Evolutionary conservation across 2,329 filamentous ascomycete species (phyloP), one percentile per base, ranked within the genome.

Genomic region (Cercospora janseana): DNA sequence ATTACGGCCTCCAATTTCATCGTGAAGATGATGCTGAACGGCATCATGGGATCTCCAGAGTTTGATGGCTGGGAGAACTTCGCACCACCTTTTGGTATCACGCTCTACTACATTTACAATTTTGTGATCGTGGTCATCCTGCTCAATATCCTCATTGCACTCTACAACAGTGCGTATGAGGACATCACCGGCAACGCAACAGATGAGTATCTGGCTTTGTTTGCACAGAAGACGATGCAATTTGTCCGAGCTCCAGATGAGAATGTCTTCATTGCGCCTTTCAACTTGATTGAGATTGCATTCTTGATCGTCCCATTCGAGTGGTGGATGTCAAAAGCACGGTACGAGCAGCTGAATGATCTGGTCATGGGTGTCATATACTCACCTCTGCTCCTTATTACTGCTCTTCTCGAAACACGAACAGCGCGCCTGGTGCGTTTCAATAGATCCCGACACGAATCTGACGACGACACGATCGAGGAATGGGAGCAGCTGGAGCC

Each of bases 201-300:
- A 58, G 93, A 98, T 69, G 93, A 98, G 69, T 98, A 90, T 70
- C 84, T 98, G 67, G 92, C 90, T 0, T 80, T 97, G 3, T 96
- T 95, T 70, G 80, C 88, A 0, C 87, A 94, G 60, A 95, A 95
- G 71, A 96, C 93, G 0, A 88, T 97, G 79, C 90, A 95, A 63
- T 98, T 96, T 63, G 88, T 97, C 13, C 88, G 93, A 41, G 93
- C 93, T 0, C 93, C 93, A 0, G 93, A 98, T 62, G 93, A 98
- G 69, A 98, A 98, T 61, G 93, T 98, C 48, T 98, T 93, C 71
- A 95, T 98, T 63, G 85, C 93, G 0, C 93, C 93, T 0, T 87
- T 98, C 71, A 98, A 98, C 68, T 78, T 98, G 2, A 80, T 98
- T 53, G 93, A 98, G 68, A 83, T 97, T 13, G 76, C 95, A 54